Evolutionary conservation across 495 filamentous ascomycete genomes (phyloP).

Genomic region (Lasiosphaeriaceae sp.): DNA sequence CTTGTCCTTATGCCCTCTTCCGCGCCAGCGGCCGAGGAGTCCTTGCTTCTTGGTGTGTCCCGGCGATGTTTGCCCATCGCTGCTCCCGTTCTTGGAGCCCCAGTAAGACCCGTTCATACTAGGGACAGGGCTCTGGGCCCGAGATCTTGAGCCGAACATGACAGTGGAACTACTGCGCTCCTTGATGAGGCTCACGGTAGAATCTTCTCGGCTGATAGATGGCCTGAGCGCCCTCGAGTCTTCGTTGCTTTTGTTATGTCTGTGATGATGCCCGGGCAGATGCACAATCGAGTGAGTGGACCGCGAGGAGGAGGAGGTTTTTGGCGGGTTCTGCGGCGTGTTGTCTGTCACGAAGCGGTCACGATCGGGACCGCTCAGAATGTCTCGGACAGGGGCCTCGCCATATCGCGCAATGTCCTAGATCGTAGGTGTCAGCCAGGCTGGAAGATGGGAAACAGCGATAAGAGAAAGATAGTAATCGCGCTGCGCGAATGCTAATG

Average conservation of each 20-base stretch:
- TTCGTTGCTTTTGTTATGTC: slow-evolving; percentile 73
- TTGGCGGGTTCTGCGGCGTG: slow-evolving; percentile 37
- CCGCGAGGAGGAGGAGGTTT: slow-evolving; percentile 50
- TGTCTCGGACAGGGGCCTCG: slow-evolving; percentile 74
- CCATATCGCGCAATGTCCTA: slow-evolving; percentile 78
- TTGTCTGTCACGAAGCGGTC: slow-evolving; percentile 57
- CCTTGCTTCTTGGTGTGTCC: slow-evolving; percentile 57
- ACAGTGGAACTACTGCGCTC: slow-evolving; percentile 43
- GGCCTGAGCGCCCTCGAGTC: slow-evolving; percentile 62
- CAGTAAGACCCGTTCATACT: slow-evolving; percentile 56
- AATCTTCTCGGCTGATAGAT: slow-evolving; percentile 66
- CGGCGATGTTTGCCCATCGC: slow-evolving; percentile 58
- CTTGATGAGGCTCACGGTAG: slow-evolving; percentile 47
- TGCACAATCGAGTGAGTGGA: slow-evolving; percentile 52
- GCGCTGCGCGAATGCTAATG: neutral
- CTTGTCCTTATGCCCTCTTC: slow-evolving; percentile 52
- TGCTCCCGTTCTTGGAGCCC: slow-evolving; percentile 42
- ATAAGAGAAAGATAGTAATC: neutral
- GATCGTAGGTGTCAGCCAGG: slow-evolving; percentile 13
- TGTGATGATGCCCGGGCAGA: slow-evolving; percentile 62
- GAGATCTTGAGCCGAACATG: slow-evolving; percentile 39
- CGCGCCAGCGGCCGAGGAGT: slow-evolving; percentile 60
- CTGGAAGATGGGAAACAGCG: neutral
- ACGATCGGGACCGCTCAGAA: slow-evolving; percentile 64
- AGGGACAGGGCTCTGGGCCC: slow-evolving; percentile 72